Conservation (phyloP, 106 monocot species). For the Dendrobium catenatum region DNA sequence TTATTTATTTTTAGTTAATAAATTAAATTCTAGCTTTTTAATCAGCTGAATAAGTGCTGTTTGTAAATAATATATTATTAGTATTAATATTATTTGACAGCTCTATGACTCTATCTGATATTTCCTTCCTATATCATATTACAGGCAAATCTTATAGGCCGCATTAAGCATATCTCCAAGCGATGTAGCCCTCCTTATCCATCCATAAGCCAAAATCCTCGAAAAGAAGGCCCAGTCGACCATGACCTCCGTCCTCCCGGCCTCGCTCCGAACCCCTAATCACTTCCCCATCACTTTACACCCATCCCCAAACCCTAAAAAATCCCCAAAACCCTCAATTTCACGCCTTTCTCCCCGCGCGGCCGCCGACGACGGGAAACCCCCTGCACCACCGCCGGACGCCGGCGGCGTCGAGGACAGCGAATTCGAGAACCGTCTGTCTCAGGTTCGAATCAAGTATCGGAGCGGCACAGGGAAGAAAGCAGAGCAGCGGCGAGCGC, state of each 20-base stretch:
- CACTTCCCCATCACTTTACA: conserved; percentile 27
- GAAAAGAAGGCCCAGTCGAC: background rate
- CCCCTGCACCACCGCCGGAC: background rate
- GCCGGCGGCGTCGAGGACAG: conserved; percentile 8
- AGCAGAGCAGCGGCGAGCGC: conserved; percentile 53
- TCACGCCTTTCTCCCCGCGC: conserved; percentile 3
- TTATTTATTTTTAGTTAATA: too few relatives aligned
- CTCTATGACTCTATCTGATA: too few relatives aligned
- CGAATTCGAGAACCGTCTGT: conserved; percentile 49
- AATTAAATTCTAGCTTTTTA: too few relatives aligned
- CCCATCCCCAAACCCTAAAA: background rate
- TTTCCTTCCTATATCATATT: too few relatives aligned
- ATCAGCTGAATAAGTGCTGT: too few relatives aligned
- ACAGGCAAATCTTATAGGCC: too few relatives aligned
- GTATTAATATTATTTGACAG: too few relatives aligned
- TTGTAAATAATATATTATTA: too few relatives aligned
- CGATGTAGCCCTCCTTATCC: too few relatives aligned
- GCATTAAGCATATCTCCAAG: too few relatives aligned
- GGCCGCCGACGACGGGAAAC: background rate
- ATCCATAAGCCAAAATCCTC: too few relatives aligned
- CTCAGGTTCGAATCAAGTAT: conserved; percentile 65
- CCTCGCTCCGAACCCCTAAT: conserved; percentile 22
- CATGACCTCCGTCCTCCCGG: conserved; percentile 14
- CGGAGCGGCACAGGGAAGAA: conserved; percentile 79
- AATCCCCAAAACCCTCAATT: background rate